A percentile compares a stretch with the other conserved stretches of the same genome.
phyloP scores from a whole-genome alignment of 768 basidiomycete species.

The Pilatotrama ljubarskyi region DNA sequence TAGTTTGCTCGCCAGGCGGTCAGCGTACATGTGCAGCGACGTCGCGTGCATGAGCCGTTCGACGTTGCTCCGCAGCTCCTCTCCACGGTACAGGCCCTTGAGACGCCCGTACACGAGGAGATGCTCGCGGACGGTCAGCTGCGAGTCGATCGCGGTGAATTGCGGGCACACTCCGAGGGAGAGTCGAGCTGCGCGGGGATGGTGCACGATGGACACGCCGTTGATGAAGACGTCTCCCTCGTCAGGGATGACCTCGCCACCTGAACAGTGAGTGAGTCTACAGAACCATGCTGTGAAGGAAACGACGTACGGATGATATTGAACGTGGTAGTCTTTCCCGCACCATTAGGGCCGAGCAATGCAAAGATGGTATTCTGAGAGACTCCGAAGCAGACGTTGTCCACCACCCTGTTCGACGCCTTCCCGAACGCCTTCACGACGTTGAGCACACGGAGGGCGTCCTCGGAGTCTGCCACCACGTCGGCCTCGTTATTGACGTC shows the following conservation, averaged over 20 bases:
- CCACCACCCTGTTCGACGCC: slow-evolving; percentile 55
- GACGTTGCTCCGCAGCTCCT: slow-evolving; percentile 54
- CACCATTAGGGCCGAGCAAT: slow-evolving; percentile 79
- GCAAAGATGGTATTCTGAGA: slow-evolving; percentile 65
- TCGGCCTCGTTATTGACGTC: slow-evolving; percentile 60
- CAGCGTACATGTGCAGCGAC: slow-evolving; percentile 58
- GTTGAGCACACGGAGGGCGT: slow-evolving; percentile 61
- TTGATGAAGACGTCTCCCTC: slow-evolving; percentile 69
- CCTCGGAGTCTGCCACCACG: slow-evolving; percentile 46
- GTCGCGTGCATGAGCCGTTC: slow-evolving; percentile 59
- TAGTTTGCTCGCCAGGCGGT: slow-evolving; percentile 70
- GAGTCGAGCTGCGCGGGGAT: slow-evolving; percentile 62
- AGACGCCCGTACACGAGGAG: slow-evolving; percentile 69
- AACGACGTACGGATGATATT: slow-evolving; percentile 68
- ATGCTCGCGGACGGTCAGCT: slow-evolving; percentile 78
- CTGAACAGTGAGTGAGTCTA: slow-evolving; percentile 34
- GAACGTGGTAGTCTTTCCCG: slow-evolving; percentile 82
- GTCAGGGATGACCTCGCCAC: slow-evolving; percentile 68
- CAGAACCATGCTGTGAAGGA: not conserved
- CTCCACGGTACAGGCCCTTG: slow-evolving; percentile 59
- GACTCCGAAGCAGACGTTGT: slow-evolving; percentile 72
- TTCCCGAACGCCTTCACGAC: slow-evolving; percentile 59
- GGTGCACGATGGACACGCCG: slow-evolving; percentile 62
- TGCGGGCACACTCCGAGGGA: slow-evolving; percentile 82
- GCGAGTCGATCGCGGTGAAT: slow-evolving; percentile 79